phyloP scores from a whole-genome alignment of 1,139 yeast species.

The Debaryomyces udenii region DNA sequence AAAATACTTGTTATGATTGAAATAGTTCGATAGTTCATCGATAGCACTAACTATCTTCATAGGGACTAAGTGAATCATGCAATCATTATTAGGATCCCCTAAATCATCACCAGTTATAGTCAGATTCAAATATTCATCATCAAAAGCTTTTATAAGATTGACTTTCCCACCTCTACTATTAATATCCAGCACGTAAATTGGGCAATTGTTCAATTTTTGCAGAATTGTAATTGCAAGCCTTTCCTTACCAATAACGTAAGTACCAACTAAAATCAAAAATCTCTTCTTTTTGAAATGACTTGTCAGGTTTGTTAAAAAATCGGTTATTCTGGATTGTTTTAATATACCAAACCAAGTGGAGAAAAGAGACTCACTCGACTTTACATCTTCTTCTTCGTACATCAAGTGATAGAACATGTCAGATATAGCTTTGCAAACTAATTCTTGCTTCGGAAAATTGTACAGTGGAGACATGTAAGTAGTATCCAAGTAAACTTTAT shows the following conservation, averaged over 20 bases:
- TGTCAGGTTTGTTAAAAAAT: conserved; percentile 28
- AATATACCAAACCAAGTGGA: conserved; percentile 42
- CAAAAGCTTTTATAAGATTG: conserved; percentile 39
- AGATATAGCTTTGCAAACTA: conserved; percentile 63
- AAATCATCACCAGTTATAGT: conserved; percentile 36
- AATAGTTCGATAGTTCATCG: conserved; percentile 49
- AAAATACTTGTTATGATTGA: conserved; percentile 50
- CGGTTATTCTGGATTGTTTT: conserved; percentile 49
- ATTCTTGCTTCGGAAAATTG: conserved; percentile 75
- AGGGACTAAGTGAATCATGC: conserved; percentile 73
- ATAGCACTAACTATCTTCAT: conserved; percentile 49
- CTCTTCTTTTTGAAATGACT: conserved; percentile 30
- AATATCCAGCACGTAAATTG: conserved; percentile 55
- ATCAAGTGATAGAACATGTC: conserved; percentile 50
- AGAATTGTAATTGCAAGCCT: conserved; percentile 74
- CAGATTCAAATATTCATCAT: conserved; percentile 34
- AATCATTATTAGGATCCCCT: conserved; percentile 43
- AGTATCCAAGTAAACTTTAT: conserved; percentile 79
- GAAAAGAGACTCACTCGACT: conserved; percentile 25
- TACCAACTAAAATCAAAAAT: conserved; percentile 75
- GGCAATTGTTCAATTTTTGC: conserved; percentile 46
- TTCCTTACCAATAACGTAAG: conserved; percentile 92
- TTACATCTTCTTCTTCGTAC: conserved; percentile 24
- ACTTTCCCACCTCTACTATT: conserved; percentile 52
- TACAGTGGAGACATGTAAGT: conserved; percentile 80